Percentiles rank a stretch among this genome's conserved stretches.
These are phyloP conservation scores for Cadophora luteo-olivacea DNA, from an alignment of 2,329 filamentous ascomycete genomes.

Conservation along the genomic window DNA sequence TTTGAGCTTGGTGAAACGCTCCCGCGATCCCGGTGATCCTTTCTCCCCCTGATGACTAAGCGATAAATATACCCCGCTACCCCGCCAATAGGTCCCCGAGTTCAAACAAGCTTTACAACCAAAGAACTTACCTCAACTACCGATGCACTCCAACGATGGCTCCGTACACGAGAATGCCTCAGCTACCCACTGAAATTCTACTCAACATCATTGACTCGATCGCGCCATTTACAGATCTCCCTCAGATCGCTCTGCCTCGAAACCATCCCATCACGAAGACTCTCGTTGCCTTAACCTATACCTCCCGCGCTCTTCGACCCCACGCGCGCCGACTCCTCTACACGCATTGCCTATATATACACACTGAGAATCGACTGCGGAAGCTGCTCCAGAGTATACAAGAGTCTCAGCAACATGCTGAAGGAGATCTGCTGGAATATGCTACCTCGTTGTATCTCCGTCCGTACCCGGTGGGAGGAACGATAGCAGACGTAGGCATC, in stretches of 20 bases:
- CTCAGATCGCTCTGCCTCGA: slow-evolving; percentile 43
- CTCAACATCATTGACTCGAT: slow-evolving; percentile 27
- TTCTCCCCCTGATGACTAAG: slow-evolving; percentile 2
- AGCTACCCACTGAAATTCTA: slow-evolving; percentile 25
- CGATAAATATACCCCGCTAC: neutral
- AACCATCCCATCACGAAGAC: slow-evolving; percentile 51
- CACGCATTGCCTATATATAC: slow-evolving; percentile 53
- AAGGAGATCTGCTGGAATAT: neutral
- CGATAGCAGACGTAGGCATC: slow-evolving; percentile 42
- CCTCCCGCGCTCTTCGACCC: slow-evolving; percentile 51
- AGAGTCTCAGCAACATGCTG: neutral
- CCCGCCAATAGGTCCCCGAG: neutral
- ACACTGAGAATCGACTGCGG: slow-evolving; percentile 52
- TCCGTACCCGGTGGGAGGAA: neutral
- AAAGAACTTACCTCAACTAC: neutral
- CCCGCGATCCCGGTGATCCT: too few relatives aligned
- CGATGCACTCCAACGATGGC: neutral
- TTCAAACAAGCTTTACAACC: neutral
- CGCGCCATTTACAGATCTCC: slow-evolving; percentile 2
- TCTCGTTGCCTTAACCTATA: slow-evolving; percentile 52
- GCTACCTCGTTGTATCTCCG: slow-evolving; percentile 20
- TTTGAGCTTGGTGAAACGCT: neutral
- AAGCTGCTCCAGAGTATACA: slow-evolving; percentile 10
- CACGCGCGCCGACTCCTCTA: slow-evolving; percentile 52
- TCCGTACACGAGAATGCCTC: neutral